Conservation (phyloP, 140 eudicot species). For the Cichorium intybus region DNA sequence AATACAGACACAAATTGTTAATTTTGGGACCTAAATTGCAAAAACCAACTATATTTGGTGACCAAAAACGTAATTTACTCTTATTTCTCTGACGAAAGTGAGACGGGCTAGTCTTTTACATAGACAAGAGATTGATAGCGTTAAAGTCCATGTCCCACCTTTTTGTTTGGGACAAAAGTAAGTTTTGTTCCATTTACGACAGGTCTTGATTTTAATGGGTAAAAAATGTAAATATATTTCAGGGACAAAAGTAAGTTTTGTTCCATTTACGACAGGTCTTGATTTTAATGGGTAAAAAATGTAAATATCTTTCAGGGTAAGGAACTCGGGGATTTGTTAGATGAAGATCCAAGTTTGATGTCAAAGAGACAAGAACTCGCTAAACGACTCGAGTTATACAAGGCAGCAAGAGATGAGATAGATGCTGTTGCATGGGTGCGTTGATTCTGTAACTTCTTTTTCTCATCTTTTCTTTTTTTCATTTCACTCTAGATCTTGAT, state of each 20-base stretch:
- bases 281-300: constrained; percentile 10
- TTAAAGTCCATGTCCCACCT: too few species aligned
- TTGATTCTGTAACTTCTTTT: constrained; percentile 14
- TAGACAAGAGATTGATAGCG: too few species aligned
- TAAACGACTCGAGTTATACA: constrained; percentile 71
- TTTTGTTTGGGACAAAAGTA: too few species aligned
- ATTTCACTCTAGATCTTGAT: not conserved
- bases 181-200: not conserved
- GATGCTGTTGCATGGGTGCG: constrained; percentile 74
- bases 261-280: not conserved
- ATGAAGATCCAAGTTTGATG: constrained; percentile 82
- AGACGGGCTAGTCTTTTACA: too few species aligned
- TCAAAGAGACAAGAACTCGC: constrained; percentile 67
- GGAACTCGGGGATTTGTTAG: constrained; percentile 60
- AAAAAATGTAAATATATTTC: constrained; percentile 16
- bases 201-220: not conserved
- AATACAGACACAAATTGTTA: too few species aligned
- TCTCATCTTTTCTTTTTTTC: not conserved
- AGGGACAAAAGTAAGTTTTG: too few species aligned
- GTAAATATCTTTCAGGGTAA: constrained; percentile 46
- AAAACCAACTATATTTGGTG: too few species aligned
- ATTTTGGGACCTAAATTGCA: too few species aligned
- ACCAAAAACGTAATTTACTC: too few species aligned
- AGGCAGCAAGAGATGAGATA: constrained; percentile 80
- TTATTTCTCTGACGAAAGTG: too few species aligned